These are phyloP conservation scores for Botrytis hyacinthi DNA, from an alignment of 2,329 filamentous ascomycete species.

Conservation along the genomic window DNA sequence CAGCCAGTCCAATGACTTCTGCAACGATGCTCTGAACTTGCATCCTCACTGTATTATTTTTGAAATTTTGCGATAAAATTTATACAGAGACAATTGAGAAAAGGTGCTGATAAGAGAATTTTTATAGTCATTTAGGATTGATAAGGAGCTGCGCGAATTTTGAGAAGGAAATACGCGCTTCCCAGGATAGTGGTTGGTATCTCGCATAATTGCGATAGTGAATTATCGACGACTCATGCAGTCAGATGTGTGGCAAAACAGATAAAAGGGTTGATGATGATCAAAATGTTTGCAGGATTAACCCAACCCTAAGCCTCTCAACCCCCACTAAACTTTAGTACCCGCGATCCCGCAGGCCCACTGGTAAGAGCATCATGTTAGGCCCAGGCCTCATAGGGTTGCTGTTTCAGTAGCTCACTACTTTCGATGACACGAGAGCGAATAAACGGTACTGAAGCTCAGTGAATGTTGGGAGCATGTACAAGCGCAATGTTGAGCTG, in stretches of 20 bases:
- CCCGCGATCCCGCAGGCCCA: background rate
- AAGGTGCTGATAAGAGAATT: background rate
- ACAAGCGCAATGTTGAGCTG: background rate
- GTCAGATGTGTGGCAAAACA: conserved; percentile 12
- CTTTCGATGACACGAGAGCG: background rate
- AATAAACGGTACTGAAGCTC: background rate
- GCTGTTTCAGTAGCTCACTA: background rate
- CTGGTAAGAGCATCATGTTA: background rate
- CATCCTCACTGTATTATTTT: background rate
- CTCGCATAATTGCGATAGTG: conserved; percentile 17
- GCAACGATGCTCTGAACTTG: conserved; percentile 9
- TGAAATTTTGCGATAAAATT: background rate
- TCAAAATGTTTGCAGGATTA: background rate
- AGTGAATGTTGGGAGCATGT: background rate
- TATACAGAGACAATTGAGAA: background rate
- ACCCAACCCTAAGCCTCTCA: background rate
- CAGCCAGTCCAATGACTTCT: conserved; percentile 19
- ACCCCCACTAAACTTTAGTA: background rate
- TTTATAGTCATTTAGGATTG: background rate
- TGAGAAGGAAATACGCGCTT: conserved; percentile 1
- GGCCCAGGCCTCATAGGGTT: background rate
- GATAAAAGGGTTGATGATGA: background rate
- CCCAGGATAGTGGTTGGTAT: conserved; percentile 9
- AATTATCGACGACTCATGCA: conserved; percentile 9
- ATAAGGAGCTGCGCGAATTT: conserved; percentile 13